Evolutionary conservation across 306 rosid genomes (phyloP), one percentile per base, ranked within the genome.

Genomic region (Prunus mongolica): DNA sequence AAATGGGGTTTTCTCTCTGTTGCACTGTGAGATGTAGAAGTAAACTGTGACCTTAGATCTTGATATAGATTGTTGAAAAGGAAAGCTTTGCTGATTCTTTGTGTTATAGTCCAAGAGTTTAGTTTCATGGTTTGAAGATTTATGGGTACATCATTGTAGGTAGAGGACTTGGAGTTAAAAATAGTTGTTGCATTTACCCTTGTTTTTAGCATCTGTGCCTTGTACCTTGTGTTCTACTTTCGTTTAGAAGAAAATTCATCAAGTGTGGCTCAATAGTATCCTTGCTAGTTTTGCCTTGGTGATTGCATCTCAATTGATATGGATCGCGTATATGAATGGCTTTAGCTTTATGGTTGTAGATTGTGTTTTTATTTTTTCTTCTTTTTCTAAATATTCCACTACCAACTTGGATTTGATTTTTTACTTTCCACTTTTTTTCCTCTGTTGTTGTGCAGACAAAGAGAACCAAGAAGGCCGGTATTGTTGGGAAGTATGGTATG

Each of bases 381-480:
- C 22, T 19, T 18, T 51, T 18, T 9, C 3, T 18, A 51, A 67
- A 68, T 8, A 12, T 30, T 38, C 50, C 5, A 0, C 30, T 12
- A 6, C 14, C 4, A 54, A 55, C 10, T 14, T 34, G 67, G 24
- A 47, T 58, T 49, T 45, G 8, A 56, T 41, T 18, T 15, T 16
- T 8, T 10, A n/a, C 49, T 6, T 65, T 34, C 50, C 15, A 34
- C 10, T 52, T 9, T n/a, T 19, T 6, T 70, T 54, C 28, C 18
- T 71, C 45, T 49, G 4, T 3, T 73, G 13, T 56, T 54, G 15
- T 80, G 67, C 85, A 91, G 97, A 89, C 97, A 0, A 91, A 89
- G 87, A 88, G 97, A 91, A 91, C 97, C 78, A 91, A 91, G 95
- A 89, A 89, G 95, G 95, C 93, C 1, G 97, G 97, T 72, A 88